Evolutionary conservation across 495 filamentous ascomycete genomes (phyloP), one percentile per base, ranked within the genome.

Genomic region (Neurospora tetraspora): DNA sequence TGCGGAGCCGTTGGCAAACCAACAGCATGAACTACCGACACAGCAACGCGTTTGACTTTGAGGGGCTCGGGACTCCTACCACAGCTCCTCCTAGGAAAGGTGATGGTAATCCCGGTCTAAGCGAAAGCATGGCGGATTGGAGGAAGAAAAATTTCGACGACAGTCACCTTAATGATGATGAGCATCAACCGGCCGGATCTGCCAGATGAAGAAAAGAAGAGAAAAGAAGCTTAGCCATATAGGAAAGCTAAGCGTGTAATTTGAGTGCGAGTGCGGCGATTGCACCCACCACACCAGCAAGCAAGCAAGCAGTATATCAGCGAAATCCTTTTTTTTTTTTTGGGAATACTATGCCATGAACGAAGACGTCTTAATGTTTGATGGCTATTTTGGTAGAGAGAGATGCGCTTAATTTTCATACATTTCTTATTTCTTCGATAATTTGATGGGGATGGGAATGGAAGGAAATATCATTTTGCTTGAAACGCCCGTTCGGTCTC

Each of bases 21-120:
- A 97, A 94, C 47, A 97, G 94, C 82, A 94, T 94, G 81, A 95
- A 91, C 74, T 97, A 98, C 79, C 90, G 95, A 18, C 84, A 97
- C 61, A 95, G 92, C 80, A 94, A 90, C 75, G 84, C 88, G 16
- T 95, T 97, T 77, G 95, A 97, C 77, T 91, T 96, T 74, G 94
- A 97, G 73, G 85, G 74, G 12, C 73, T 70, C 72, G 69, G 88
- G 34, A 82, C 86, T 69, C 31, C 69, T 71, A 45, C 75, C 53
- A 1, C 53, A 18, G 14, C 53, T 65, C 53, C 8, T 36, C 27
- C 53, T 16, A 65, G 7, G 53, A 89, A 86, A 69, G 88, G 85
- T 74, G 86, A 87, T 23, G 78, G 80, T 18, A 81, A 80, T 39
- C 76, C 81, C 34, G 84, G 83, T 16, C 82, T 94, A 78, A 92